Evolutionary conservation across 352 stramenopile genomes (phyloP), one percentile per base, ranked within the genome.

Genomic region (Aphanomyces euteiches): DNA sequence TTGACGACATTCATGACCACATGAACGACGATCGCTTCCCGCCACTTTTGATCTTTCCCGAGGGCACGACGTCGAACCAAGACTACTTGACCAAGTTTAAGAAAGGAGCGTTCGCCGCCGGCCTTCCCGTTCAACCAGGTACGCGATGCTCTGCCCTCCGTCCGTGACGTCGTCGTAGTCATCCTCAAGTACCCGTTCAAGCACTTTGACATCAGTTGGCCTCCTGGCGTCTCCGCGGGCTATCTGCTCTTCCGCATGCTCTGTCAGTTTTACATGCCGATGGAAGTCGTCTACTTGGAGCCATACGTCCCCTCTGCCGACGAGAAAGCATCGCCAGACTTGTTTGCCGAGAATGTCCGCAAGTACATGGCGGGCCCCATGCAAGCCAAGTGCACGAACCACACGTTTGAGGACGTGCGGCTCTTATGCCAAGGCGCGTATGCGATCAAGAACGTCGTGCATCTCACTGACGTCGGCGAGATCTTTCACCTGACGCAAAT

Each of bases 171-270:
- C 39, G 4, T 0, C 41, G 3, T 56, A 71, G 75, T 91, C n/a
- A 75, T 84, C 40, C 56, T 91, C 12, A 75, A 75, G 8, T 91
- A 91, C 40, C 84, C 84, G 67, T 90, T 84, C 78, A 69, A 79
- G 21, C 81, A 91, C 68, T 88, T 90, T 60, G 82, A 91, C 72
- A 77, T 91, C 70, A 90, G 82, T 74, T 90, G 82, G 82, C 77
- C 82, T 36, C 81, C 81, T 1, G 75, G 75, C 2, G 79, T 91
- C 3, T 87, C 80, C 17, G 78, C 73, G 0, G 57, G 57, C 4
- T 87, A 89, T 66, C 45, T 91, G 48, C 58, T 85, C 0, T 48
- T 80, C n/a, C 78, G 84, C 7, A 79, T 88, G 74, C 74, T 92
- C 21, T 90, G 82, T 66, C 84, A 92, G 69, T 75, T 92, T 41